Evolutionary conservation across 495 filamentous ascomycete species (phyloP), one percentile per base, ranked within the genome.

Genomic region (Acidomyces sp.): DNA sequence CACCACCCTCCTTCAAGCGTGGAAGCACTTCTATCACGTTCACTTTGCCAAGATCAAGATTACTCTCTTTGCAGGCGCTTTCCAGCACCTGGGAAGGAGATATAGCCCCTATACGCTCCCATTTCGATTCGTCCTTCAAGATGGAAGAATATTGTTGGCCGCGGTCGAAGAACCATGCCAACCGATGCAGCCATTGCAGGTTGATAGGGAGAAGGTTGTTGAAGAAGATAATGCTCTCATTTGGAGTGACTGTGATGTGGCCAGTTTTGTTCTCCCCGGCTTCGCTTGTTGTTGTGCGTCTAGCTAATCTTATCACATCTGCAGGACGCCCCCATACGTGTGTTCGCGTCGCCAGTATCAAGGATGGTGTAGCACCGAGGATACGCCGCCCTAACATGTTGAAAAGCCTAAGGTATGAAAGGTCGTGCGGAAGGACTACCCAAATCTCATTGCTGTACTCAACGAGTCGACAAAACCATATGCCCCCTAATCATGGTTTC

Each of bases 1-100:
- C 84, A 6, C 92, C 90, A 17, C 88, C 92, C 56, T 97, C 90
- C 50, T 88, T 86, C 21, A 87, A 64, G 15, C 85, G 72, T 2
- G 86, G 82, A 31, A 93, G 51, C 25, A 93, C 75, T 45, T 92
- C 74, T 7, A 52, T 34, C 7, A 52, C 17, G 28, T 74, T 81
- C 46, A 94, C 71, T 28, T 77, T 69, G 19, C 90, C 61, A n/a
- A 74, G 62, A 10, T 78, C 42, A 48, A 35, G 25, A 31, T 41
- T 51, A 41, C 23, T 54, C 30, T 30, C 30, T 25, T 43, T 40
- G 24, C 40, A 49, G 6, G 55, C 52, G 15, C 52, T 44, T 35
- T 59, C 39, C 12, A 62, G 68, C 21, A 87, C 65, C 16, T 63
- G 67, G 15, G 68, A 53, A 10, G 84, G 83, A 48, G 87, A 76